Evolutionary conservation across 352 stramenopile species (phyloP).

Genomic region (Globisporangium nunn): DNA sequence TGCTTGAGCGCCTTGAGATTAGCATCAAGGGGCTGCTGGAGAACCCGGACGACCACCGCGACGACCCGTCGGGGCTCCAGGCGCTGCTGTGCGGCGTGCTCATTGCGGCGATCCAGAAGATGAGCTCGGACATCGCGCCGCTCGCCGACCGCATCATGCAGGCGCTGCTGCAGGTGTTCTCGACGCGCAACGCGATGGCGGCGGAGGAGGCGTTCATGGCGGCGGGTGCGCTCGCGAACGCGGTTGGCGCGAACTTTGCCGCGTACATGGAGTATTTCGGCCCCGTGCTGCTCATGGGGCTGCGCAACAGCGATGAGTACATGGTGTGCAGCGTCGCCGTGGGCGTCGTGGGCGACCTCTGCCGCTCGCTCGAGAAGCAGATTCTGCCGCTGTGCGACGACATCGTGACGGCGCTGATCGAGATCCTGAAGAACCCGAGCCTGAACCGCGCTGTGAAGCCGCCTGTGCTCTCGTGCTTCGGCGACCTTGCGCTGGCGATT

Average conservation of each 20-base stretch:
- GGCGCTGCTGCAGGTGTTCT: constrained; percentile 93
- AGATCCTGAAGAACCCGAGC: constrained; percentile 92
- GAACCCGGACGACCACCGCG: constrained; percentile 67
- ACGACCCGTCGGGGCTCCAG: constrained; percentile 68
- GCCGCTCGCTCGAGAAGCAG: constrained; percentile 86
- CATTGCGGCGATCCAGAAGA: constrained; percentile 91
- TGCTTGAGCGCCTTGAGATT: constrained; percentile 72
- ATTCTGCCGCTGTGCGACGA: constrained; percentile 93
- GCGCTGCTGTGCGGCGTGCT: constrained; percentile 89
- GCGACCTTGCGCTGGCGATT: constrained; percentile 95
- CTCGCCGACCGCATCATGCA: constrained; percentile 93
- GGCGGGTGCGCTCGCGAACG: constrained; percentile 90
- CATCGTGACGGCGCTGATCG: constrained; percentile 91
- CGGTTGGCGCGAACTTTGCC: constrained; percentile 89
- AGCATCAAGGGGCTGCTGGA: constrained; percentile 61
- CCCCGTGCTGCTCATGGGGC: constrained; percentile 87
- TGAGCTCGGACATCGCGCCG: constrained; percentile 83
- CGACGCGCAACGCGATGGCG: constrained; percentile 88
- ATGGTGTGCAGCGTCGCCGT: constrained; percentile 95
- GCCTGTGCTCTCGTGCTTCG: constrained; percentile 94
- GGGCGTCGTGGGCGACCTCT: constrained; percentile 93
- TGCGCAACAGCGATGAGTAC: constrained; percentile 95
- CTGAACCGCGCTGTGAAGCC: constrained; percentile 95
- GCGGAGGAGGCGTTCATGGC: constrained; percentile 96
- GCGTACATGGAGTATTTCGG: constrained; percentile 95